Evolutionary conservation across 371 early-diverging fungal species (phyloP), one percentile per base, ranked within the genome.

Genomic region (Mortierella sp.): DNA sequence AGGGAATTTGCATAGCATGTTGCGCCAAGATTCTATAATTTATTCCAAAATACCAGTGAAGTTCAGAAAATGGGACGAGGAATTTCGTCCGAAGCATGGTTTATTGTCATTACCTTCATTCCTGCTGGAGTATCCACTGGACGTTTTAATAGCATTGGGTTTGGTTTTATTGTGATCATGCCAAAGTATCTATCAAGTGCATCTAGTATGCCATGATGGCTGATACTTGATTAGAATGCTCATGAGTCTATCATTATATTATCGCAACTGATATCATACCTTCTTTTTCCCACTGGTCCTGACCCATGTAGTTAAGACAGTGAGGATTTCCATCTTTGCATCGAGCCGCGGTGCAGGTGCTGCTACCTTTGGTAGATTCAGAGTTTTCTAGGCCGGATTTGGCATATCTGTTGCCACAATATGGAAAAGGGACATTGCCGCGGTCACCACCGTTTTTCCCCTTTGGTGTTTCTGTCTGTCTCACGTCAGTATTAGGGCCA

Each of bases 1-100:
- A 88, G 73, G 1, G 86, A 83, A 60, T 88, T 88, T 8, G 86
- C 78, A 59, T 88, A 88, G 70, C 88, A 88, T 3, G 88, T 88
- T 13, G 88, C 88, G 10, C 89, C 89, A 19, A 88, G 85, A 48
- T 88, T 88, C 83, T 85, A 72, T 15, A 0, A 0, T 21, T 24
- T 33, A 28, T 24, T 1, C 13, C 13, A n/a, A 28, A n/a, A 28
- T 32, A 15, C 4, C 60, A 45, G 5, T 41, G n/a, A 1, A 36
- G n/a, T 48, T 16, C n/a, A n/a, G 38, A n/a, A 19, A 59, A n/a
- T 22, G 33, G 32, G 28, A 32, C 40, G 9, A 38, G 22, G 45
- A 70, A 64, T 74, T 70, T 74, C 10, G 59, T 74, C 71, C 80
- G 71, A 58, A 16, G n/a, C 7, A 24, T 40, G 16, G 13, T 3